Percentiles rank a stretch among this genome's conserved stretches.
Conservation (phyloP, 2,329 filamentous ascomycete species). For the Chrysosporium keratinophilum region DNA sequence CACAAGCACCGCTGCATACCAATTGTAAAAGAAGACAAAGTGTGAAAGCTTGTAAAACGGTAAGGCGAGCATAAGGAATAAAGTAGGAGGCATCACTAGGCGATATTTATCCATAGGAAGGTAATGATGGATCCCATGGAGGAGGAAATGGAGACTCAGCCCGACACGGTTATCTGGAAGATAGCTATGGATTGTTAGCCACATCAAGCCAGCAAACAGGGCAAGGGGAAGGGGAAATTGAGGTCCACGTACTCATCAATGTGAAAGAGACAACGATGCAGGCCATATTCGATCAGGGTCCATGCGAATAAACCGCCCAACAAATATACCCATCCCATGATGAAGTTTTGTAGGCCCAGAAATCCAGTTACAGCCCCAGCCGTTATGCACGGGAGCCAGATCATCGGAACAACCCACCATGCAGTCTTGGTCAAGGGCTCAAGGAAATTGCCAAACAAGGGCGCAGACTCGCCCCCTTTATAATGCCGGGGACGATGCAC, state of each 20-base stretch:
- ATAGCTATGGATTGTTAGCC: slow-evolving; percentile 45
- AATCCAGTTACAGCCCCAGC: slow-evolving; percentile 62
- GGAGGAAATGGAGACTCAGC: slow-evolving; percentile 78
- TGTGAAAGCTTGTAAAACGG: slow-evolving; percentile 94
- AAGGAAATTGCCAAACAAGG: slow-evolving; percentile 95
- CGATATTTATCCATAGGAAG: slow-evolving; percentile 98
- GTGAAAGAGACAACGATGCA: slow-evolving; percentile 91
- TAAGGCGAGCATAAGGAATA: slow-evolving; percentile 71
- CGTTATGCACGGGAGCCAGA: slow-evolving; percentile 73
- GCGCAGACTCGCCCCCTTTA: slow-evolving; percentile 82
- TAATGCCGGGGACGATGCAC: slow-evolving; percentile 94
- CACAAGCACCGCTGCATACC: slow-evolving; percentile 66
- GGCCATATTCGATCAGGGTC: slow-evolving; percentile 77
- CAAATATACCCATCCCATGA: slow-evolving; percentile 53
- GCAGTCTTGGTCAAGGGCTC: slow-evolving; percentile 92
- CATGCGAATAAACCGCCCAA: slow-evolving; percentile 63
- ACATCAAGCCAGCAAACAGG: background rate
- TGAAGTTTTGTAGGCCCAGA: slow-evolving; percentile 46
- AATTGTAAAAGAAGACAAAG: slow-evolving; percentile 68
- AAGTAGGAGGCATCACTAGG: slow-evolving; percentile 88
- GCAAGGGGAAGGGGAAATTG: background rate
- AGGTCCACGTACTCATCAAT: slow-evolving; percentile 63
- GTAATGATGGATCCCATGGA: slow-evolving; percentile 96
- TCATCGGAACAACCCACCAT: slow-evolving; percentile 76
- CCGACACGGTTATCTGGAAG: slow-evolving; percentile 86